A percentile compares a stretch with the other conserved stretches of the same genome.
Evolutionary conservation across 176 grass and related monocot species (phyloP).

Genomic region (Carex littledalei): DNA sequence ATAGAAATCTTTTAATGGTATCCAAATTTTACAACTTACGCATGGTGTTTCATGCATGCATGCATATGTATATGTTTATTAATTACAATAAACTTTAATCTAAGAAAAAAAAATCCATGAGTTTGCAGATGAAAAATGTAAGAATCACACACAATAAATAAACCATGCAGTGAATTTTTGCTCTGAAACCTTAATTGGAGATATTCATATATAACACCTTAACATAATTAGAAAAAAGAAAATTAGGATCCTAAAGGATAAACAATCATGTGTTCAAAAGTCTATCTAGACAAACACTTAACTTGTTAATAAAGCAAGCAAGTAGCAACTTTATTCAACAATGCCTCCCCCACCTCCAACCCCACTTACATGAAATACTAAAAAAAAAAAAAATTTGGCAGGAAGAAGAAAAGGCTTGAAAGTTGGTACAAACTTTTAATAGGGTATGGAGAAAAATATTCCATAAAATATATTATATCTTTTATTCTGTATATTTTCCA

Average conservation of each 20-base stretch:
- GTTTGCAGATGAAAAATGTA: background rate
- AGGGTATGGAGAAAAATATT: no score
- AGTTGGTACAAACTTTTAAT: constrained; percentile 5
- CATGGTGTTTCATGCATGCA: background rate
- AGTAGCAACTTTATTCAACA: background rate
- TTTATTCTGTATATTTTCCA: background rate
- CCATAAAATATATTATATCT: background rate
- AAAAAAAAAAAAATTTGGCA: background rate
- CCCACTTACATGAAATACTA: background rate
- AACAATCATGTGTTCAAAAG: background rate
- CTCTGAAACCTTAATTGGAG: background rate
- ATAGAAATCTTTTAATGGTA: background rate
- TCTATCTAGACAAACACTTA: background rate
- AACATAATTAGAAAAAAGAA: background rate
- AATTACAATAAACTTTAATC: background rate
- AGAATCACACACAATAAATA: background rate
- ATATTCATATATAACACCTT: background rate
- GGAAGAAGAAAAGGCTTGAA: background rate
- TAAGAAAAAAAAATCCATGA: background rate
- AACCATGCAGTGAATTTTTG: background rate
- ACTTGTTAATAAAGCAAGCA: constrained; percentile 4
- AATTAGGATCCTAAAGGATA: background rate
- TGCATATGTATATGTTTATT: background rate
- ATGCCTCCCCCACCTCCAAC: background rate
- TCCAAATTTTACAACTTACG: background rate